Percentiles rank a stretch among this genome's conserved stretches.
Conservation (phyloP, 2,329 filamentous ascomycete genomes). For the Neoarthrinium moseri region DNA sequence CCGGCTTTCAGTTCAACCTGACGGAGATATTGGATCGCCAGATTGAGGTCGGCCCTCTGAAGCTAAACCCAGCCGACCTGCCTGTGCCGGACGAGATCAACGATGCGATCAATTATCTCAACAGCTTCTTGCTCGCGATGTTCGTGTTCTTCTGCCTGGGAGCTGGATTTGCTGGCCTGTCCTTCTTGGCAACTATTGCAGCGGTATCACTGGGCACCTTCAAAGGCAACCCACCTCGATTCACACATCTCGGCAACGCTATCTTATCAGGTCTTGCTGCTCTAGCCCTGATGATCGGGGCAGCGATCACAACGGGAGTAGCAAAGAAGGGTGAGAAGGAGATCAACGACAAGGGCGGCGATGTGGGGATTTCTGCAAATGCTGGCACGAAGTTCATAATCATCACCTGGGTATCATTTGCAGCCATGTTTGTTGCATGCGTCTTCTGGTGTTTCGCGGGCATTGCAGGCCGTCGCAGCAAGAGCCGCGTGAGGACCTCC, state of each 20-base stretch:
- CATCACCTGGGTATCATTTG: conserved; percentile 47
- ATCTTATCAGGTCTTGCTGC: conserved; percentile 33
- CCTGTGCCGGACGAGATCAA: conserved; percentile 43
- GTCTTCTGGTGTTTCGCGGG: conserved; percentile 36
- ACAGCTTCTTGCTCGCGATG: conserved; percentile 44
- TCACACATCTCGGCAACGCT: conserved; percentile 33
- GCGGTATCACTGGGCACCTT: conserved; percentile 24
- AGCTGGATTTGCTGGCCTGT: conserved; percentile 39
- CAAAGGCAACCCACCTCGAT: conserved; percentile 13
- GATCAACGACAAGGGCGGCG: conserved; percentile 42
- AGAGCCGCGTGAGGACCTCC: background rate
- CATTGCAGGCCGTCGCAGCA: conserved; percentile 1
- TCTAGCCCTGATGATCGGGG: conserved; percentile 37
- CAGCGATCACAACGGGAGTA: conserved; percentile 41
- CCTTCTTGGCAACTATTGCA: conserved; percentile 37
- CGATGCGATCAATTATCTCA: conserved; percentile 47
- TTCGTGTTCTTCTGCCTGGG: conserved; percentile 49
- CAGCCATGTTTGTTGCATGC: conserved; percentile 37
- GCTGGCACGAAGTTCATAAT: conserved; percentile 42
- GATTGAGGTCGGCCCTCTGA: conserved; percentile 41
- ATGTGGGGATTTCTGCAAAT: conserved; percentile 42
- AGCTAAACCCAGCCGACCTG: conserved; percentile 44
- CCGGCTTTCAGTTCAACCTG: conserved; percentile 42
- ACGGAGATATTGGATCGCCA: conserved; percentile 45
- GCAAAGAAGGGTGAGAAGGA: conserved; percentile 36